Percentiles rank a stretch among this genome's conserved stretches.
Evolutionary conservation across 140 eudicot species (phyloP).

Genomic region (Stevia rebaudiana): DNA sequence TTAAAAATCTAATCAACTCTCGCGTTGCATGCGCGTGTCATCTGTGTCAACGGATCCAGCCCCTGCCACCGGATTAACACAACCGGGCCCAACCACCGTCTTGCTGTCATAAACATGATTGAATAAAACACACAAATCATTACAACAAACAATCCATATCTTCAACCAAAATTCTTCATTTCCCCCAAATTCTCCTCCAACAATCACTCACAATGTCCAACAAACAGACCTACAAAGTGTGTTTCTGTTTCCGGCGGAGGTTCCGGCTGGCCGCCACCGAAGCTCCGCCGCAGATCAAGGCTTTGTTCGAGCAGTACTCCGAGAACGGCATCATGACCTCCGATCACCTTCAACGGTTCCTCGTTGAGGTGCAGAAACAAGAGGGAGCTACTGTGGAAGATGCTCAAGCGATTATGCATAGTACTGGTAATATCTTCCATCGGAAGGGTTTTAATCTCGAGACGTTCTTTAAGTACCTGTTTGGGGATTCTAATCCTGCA

Average conservation of each 20-base stretch:
- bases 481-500: slow-evolving; percentile 67
- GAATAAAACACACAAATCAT: not conserved
- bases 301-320: slow-evolving; percentile 46
- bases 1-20: not conserved
- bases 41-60: not conserved
- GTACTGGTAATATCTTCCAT: slow-evolving; percentile 41
- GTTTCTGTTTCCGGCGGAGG: slow-evolving; percentile 77
- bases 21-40: not conserved
- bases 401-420: slow-evolving; percentile 61
- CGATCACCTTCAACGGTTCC: slow-evolving; percentile 47
- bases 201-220: slow-evolving; percentile 31
- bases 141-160: not conserved
- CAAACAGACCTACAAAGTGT: slow-evolving; percentile 66
- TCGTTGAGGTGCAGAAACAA: slow-evolving; percentile 60
- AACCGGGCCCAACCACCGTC: not conserved
- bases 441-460: slow-evolving; percentile 63
- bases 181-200: not conserved
- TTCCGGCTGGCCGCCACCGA: slow-evolving; percentile 67
- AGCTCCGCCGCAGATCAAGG: slow-evolving; percentile 57
- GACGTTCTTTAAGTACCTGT: slow-evolving; percentile 63
- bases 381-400: slow-evolving; percentile 48
- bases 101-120: not conserved
- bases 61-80: not conserved
- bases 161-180: not conserved
- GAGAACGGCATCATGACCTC: slow-evolving; percentile 62